Base-by-base conservation (phyloP, 495 filamentous ascomycete species). In the Neurospora sp. region DNA sequence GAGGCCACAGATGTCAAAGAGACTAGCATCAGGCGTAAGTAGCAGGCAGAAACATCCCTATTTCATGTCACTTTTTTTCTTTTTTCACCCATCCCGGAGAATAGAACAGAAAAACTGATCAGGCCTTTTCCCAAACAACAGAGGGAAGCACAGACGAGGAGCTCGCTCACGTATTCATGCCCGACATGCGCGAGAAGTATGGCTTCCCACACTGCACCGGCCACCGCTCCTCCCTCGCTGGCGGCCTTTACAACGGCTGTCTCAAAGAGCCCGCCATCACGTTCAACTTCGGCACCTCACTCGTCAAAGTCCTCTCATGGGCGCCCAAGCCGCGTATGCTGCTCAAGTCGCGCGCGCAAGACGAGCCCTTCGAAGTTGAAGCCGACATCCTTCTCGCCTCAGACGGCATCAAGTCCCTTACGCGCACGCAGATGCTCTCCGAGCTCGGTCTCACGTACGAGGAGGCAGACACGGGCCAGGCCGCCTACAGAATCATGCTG, bases 401-500 rank as follows among this genome's bases (percentile, higher is more conserved):
- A 3, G 92, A 96, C 75, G 92, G 92, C 46, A 89, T 95, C 79
- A 94, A 93, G 81, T 89, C 86, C 72, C 71, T 80, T 68, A 88
- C 90, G 65, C 89, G 91, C 38, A 81, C 84, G 10, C 82, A 85
- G 46, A 89, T 94, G 85, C 86, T 93, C 18, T 81, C 85, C 39
- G 74, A 80, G 20, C 81, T 91, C 7, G 82, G 85, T 73, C 81
- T 87, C 74, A 74, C 84, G 10, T 87, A 87, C 35, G 82, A 87
- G 70, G 88, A 92, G 78, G 84, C 88, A 71, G 91, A 94, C 77
- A 94, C 90, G 40, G 85, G 91, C 39, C 90, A 94, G 78, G 92
- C 92, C 18, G 92, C 91, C n/a, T 95, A 94, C 85, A 88, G 92
- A 16, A 94, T 96, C 83, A 91, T 94, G 89, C 88, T 94, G 72